Percentiles rank a stretch among this genome's conserved stretches.
Evolutionary conservation across 306 rosid species (phyloP).

Genomic region (Hippophae rhamnoides): DNA sequence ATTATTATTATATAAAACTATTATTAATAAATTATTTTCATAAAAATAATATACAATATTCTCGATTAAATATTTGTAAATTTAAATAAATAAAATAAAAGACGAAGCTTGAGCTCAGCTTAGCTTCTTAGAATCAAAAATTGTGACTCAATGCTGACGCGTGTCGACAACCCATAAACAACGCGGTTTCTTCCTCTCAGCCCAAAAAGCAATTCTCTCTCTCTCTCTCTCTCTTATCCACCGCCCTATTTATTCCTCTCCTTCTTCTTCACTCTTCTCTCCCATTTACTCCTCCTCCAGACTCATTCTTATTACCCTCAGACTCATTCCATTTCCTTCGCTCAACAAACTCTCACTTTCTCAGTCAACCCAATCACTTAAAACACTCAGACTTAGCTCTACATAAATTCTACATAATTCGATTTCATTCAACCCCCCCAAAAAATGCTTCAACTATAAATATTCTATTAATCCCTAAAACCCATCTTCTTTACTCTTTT

Average conservation of each 20-base stretch:
- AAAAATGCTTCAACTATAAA: too few relatives aligned
- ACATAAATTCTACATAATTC: too few relatives aligned
- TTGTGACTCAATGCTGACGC: conserved; percentile 30
- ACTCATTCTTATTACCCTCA: background rate
- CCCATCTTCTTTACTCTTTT: background rate
- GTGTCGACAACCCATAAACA: conserved; percentile 41
- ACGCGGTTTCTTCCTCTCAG: conserved; percentile 62
- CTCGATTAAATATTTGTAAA: too few relatives aligned
- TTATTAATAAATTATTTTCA: too few relatives aligned
- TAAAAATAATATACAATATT: too few relatives aligned
- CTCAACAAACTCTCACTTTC: background rate
- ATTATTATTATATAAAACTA: too few relatives aligned
- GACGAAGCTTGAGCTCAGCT: too few relatives aligned
- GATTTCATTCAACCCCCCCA: too few relatives aligned
- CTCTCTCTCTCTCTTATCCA: conserved; percentile 11
- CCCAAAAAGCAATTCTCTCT: background rate
- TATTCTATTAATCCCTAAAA: background rate
- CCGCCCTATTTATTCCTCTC: conserved; percentile 46
- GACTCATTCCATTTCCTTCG: background rate
- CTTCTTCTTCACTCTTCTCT: background rate
- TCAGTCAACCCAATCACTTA: too few relatives aligned
- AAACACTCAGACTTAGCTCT: too few relatives aligned
- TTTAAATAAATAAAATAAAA: too few relatives aligned
- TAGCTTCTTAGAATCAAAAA: too few relatives aligned
- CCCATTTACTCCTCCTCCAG: conserved; percentile 7